phyloP scores from a whole-genome alignment of 768 basidiomycete species.

The Agaricus blazei region DNA sequence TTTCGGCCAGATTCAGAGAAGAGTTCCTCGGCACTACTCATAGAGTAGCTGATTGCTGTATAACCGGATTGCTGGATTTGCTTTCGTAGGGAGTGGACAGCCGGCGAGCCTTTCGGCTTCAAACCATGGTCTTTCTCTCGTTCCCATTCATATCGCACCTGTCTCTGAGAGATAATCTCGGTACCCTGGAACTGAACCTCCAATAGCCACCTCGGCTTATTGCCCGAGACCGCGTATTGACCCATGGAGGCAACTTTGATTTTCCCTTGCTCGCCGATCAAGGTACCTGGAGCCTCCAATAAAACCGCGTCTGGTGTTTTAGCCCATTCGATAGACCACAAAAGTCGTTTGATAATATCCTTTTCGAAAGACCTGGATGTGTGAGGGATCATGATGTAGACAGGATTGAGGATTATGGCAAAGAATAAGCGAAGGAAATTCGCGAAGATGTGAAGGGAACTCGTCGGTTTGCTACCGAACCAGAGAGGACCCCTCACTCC shows the following conservation, averaged over 20 bases:
- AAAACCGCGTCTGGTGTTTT: slow-evolving; percentile 4
- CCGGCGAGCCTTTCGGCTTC: not conserved
- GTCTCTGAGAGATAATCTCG: not conserved
- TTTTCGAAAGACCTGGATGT: not conserved
- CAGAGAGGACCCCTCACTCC: slow-evolving; percentile 8
- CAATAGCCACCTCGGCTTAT: slow-evolving; percentile 6
- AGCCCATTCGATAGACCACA: slow-evolving; percentile 6
- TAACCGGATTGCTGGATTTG: not conserved
- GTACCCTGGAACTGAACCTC: not conserved
- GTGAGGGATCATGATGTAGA: not conserved
- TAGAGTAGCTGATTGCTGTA: slow-evolving; percentile 9
- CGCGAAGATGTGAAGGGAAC: not conserved
- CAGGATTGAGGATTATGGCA: not conserved
- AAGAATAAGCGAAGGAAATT: slow-evolving; percentile 4
- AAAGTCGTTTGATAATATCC: not conserved
- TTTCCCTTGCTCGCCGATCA: not conserved
- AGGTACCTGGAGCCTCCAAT: not conserved
- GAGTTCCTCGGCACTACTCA: slow-evolving; percentile 1
- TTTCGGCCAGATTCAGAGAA: not conserved
- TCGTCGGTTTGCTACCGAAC: slow-evolving; percentile 2
- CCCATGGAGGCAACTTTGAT: not conserved
- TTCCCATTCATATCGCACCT: slow-evolving; percentile 1
- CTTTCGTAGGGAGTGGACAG: not conserved
- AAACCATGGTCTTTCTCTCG: not conserved
- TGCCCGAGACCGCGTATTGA: slow-evolving; percentile 4